A percentile compares a stretch with the other conserved stretches of the same genome.
phyloP scores from a whole-genome alignment of 192 early-diverging fungal genomes.

The Linnemannia zychae region DNA sequence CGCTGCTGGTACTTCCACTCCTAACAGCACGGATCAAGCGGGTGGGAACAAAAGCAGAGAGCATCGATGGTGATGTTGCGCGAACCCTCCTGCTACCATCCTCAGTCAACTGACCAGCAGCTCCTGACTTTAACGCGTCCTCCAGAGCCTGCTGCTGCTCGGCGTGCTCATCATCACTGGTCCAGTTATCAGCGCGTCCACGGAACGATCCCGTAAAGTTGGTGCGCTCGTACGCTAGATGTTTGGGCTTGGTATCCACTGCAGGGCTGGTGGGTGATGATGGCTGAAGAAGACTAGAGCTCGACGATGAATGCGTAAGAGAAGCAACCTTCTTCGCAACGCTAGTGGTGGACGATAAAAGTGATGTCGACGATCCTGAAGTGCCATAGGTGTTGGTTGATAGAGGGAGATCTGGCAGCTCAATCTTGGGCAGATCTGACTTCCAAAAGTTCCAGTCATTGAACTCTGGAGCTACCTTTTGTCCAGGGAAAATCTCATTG shows the following conservation, averaged over 20 bases:
- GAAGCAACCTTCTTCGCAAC: slow-evolving; percentile 48
- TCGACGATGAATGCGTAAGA: slow-evolving; percentile 30
- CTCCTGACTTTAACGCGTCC: not conserved
- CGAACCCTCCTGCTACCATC: slow-evolving; percentile 14
- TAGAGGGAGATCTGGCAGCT: slow-evolving; percentile 58
- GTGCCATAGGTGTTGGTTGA: slow-evolving; percentile 36
- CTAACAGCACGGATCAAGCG: slow-evolving; percentile 47
- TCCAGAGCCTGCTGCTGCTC: slow-evolving; percentile 3
- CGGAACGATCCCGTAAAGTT: slow-evolving; percentile 16
- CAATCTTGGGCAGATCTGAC: slow-evolving; percentile 62
- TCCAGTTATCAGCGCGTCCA: slow-evolving; percentile 17
- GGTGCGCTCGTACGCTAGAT: slow-evolving; percentile 13
- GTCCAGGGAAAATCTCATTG: slow-evolving; percentile 92
- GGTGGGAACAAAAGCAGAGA: slow-evolving; percentile 45
- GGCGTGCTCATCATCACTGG: slow-evolving; percentile 40
- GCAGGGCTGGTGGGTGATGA: slow-evolving; percentile 37
- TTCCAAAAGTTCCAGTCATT: slow-evolving; percentile 93
- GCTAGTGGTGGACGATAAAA: slow-evolving; percentile 33
- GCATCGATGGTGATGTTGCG: slow-evolving; percentile 45
- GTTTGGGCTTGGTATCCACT: slow-evolving; percentile 31
- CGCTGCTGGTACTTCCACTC: slow-evolving; percentile 34
- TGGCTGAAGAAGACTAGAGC: slow-evolving; percentile 29
- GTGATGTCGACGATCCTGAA: slow-evolving; percentile 29
- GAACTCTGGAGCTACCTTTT: slow-evolving; percentile 74
- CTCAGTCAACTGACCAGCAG: slow-evolving; percentile 16